These are phyloP conservation scores for Hymenoscyphus scutula DNA, from an alignment of 2,329 filamentous ascomycete species.

Conservation along the genomic window DNA sequence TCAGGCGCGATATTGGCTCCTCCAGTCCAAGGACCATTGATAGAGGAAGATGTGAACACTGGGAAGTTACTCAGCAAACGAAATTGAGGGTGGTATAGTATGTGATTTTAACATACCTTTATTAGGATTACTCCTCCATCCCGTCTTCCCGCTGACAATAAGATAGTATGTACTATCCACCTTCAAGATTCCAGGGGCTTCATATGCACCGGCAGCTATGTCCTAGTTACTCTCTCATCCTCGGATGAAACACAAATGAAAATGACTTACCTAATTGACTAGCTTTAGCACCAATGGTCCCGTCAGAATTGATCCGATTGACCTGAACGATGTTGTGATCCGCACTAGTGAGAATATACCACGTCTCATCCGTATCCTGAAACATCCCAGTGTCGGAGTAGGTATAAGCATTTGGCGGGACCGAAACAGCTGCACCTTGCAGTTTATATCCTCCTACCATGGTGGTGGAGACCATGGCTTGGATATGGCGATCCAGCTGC, in stretches of 20 bases:
- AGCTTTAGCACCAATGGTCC: slow-evolving; percentile 37
- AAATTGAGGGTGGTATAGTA: neutral
- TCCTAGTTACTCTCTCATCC: neutral
- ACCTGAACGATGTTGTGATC: slow-evolving; percentile 43
- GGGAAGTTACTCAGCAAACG: neutral
- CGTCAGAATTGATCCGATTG: slow-evolving; percentile 40
- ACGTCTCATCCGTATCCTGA: slow-evolving; percentile 35
- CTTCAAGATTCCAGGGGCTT: slow-evolving; percentile 39
- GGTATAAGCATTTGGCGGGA: slow-evolving; percentile 40
- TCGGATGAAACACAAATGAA: neutral
- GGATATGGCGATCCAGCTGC: slow-evolving; percentile 41
- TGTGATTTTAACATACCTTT: slow-evolving; percentile 24
- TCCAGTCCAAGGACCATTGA: slow-evolving; percentile 37
- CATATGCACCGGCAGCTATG: slow-evolving; percentile 34
- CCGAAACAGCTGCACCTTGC: slow-evolving; percentile 36
- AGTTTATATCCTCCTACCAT: slow-evolving; percentile 36
- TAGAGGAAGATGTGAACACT: slow-evolving; percentile 36
- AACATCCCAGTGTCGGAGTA: slow-evolving; percentile 45
- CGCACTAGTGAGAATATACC: slow-evolving; percentile 41
- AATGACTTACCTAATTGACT: slow-evolving; percentile 26
- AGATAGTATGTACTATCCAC: slow-evolving; percentile 38
- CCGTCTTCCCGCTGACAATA: slow-evolving; percentile 41
- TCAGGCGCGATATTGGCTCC: slow-evolving; percentile 39
- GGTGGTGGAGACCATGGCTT: slow-evolving; percentile 37
- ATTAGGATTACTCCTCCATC: slow-evolving; percentile 39